A percentile compares a stretch with the other conserved stretches of the same genome.
Conservation (phyloP, 495 filamentous ascomycete genomes). For the Trypethelium eluteriae region DNA sequence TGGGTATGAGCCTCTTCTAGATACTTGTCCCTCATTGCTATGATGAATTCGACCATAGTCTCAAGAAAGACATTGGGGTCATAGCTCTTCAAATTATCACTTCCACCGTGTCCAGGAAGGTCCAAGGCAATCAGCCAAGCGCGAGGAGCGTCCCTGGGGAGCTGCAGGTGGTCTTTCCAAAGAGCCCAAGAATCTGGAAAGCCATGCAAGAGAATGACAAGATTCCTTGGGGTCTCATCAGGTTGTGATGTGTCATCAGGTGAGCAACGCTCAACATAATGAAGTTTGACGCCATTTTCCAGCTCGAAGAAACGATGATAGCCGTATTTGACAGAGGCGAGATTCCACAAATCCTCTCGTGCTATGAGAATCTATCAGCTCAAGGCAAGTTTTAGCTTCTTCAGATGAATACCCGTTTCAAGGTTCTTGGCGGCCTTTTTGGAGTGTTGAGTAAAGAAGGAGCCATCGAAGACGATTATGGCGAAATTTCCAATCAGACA, state of each 20-base stretch:
- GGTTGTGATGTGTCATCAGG: slow-evolving; percentile 26
- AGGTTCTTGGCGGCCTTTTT: background rate
- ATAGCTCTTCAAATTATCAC: slow-evolving; percentile 42
- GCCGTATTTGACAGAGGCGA: background rate
- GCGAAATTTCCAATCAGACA: background rate
- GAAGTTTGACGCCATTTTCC: slow-evolving; percentile 44
- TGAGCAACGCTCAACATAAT: slow-evolving; percentile 50
- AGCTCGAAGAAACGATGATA: slow-evolving; percentile 36
- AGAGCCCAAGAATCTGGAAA: slow-evolving; percentile 52
- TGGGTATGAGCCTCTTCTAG: slow-evolving; percentile 6
- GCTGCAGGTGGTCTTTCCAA: slow-evolving; percentile 41
- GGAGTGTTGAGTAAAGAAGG: background rate
- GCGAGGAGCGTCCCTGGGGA: slow-evolving; percentile 27
- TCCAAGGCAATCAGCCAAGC: slow-evolving; percentile 46
- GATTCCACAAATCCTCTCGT: slow-evolving; percentile 5
- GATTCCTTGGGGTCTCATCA: slow-evolving; percentile 27
- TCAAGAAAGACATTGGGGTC: slow-evolving; percentile 45
- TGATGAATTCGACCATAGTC: slow-evolving; percentile 43
- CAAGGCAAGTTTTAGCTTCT: background rate
- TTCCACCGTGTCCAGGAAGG: slow-evolving; percentile 51
- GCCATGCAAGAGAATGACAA: slow-evolving; percentile 52
- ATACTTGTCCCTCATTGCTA: slow-evolving; percentile 42
- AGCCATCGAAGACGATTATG: background rate
- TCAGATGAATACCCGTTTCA: background rate
- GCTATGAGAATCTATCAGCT: background rate